These are phyloP conservation scores for Debaryomycetaceae sp. DNA, from an alignment of 1,139 yeast genomes.

Conservation along the genomic window DNA sequence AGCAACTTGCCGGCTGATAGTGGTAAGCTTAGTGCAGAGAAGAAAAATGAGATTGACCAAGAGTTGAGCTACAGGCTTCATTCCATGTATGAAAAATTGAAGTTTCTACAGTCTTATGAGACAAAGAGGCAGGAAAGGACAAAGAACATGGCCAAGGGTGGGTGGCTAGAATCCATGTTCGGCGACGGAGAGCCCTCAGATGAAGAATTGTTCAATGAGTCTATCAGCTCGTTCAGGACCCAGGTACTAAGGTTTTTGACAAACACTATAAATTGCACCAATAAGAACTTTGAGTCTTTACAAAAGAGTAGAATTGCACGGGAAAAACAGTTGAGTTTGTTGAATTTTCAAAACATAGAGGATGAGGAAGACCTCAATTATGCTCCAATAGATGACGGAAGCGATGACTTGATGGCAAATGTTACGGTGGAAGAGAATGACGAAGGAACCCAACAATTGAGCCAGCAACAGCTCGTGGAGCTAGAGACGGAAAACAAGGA, in stretches of 20 bases:
- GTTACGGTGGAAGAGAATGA: conserved; percentile 19
- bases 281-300: conserved; percentile 35
- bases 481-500: conserved; percentile 72
- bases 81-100: conserved; percentile 48
- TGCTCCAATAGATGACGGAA: neutral
- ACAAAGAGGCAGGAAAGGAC: conserved; percentile 28
- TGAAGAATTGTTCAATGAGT: conserved; percentile 22
- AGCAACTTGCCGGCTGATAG: neutral
- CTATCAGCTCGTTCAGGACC: conserved; percentile 30
- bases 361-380: conserved; percentile 23
- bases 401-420: neutral
- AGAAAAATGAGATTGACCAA: conserved; percentile 54
- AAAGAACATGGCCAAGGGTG: conserved; percentile 3
- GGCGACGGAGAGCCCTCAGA: conserved; percentile 30
- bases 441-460: conserved; percentile 17
- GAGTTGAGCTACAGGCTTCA: conserved; percentile 51
- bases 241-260: conserved; percentile 40
- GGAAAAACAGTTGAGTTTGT: conserved; percentile 37
- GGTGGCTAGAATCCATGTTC: conserved; percentile 25
- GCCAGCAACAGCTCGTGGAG: conserved; percentile 64
- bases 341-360: conserved; percentile 42
- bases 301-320: conserved; percentile 41
- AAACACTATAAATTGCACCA: conserved; percentile 30
- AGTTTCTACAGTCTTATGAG: conserved; percentile 50
- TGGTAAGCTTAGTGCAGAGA: conserved; percentile 16